Conservation (phyloP, 441 rosid genomes). For the Croton setiger region DNA sequence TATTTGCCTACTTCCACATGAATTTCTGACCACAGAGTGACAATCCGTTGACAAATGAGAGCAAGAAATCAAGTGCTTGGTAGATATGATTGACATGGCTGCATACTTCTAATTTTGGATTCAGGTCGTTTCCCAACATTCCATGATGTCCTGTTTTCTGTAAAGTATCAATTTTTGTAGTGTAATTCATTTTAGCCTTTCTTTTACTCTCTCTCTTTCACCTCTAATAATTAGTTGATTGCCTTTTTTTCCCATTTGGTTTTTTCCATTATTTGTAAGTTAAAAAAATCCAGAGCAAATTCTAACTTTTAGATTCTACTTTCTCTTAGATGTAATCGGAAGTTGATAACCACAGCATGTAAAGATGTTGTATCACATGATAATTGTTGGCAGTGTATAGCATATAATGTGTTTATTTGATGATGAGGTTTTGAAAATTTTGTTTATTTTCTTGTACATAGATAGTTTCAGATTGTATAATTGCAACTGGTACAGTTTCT, state of each 20-base stretch:
- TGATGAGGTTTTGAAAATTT: not conserved
- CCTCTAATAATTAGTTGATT: constrained; percentile 4
- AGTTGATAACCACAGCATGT: not conserved
- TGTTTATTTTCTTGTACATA: too few species aligned
- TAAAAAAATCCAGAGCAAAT: not conserved
- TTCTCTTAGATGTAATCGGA: not conserved
- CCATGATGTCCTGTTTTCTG: constrained; percentile 31
- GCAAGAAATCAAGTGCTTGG: constrained; percentile 22
- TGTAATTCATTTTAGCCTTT: constrained; percentile 24
- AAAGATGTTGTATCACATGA: not conserved
- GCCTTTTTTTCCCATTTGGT: not conserved
- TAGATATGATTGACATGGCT: constrained; percentile 23
- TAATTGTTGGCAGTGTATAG: not conserved
- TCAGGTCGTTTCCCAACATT: constrained; percentile 28
- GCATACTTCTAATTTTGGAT: constrained; percentile 28
- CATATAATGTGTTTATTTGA: not conserved
- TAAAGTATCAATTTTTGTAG: constrained; percentile 33
- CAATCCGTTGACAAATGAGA: constrained; percentile 11
- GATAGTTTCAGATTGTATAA: too few species aligned
- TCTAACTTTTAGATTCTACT: not conserved
- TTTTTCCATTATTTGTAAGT: constrained; percentile 6
- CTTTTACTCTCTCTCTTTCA: not conserved
- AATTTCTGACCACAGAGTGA: constrained; percentile 17
- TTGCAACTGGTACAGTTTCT: too few species aligned
- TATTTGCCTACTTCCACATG: constrained; percentile 15